Percentiles rank a stretch among this genome's conserved stretches.
These are phyloP conservation scores for Chlorella sp. DNA, from an alignment of 139 green algal species.

Conservation along the genomic window DNA sequence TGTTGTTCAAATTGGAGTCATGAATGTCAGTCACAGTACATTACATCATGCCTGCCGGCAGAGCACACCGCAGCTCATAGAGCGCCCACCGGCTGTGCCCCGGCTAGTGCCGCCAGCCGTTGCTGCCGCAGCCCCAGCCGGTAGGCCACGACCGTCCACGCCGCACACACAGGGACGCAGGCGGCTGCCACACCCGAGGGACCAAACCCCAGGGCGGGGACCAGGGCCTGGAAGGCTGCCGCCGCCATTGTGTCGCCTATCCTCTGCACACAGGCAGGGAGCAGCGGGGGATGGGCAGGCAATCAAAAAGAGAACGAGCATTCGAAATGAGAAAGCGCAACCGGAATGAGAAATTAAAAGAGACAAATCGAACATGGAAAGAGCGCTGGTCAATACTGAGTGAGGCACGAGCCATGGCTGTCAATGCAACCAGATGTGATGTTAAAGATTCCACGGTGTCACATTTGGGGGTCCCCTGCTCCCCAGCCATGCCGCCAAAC, in stretches of 20 bases:
- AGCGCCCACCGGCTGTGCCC: not conserved
- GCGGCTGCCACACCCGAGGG: constrained; percentile 48
- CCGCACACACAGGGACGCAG: constrained; percentile 50
- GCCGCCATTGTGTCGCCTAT: constrained; percentile 60
- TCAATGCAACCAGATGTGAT: too few relatives aligned
- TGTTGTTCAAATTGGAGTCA: not conserved
- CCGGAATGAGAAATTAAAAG: too few relatives aligned
- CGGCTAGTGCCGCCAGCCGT: not conserved
- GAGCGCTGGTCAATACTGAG: not conserved
- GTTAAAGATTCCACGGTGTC: not conserved
- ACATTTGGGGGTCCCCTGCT: too few relatives aligned
- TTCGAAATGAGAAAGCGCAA: too few relatives aligned
- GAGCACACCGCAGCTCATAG: too few relatives aligned
- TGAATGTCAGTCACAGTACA: not conserved
- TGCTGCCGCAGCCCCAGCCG: constrained; percentile 43
- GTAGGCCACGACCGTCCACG: constrained; percentile 33
- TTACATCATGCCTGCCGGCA: too few relatives aligned
- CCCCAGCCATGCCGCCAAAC: too few relatives aligned
- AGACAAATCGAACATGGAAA: not conserved
- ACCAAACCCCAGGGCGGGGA: constrained; percentile 33
- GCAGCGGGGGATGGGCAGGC: not conserved
- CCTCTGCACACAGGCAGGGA: constrained; percentile 39
- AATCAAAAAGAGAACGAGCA: too few relatives aligned
- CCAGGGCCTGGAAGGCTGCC: constrained; percentile 46
- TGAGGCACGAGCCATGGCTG: not conserved